phyloP scores from a whole-genome alignment of 306 rosid species.

The Gleditsia sinensis region DNA sequence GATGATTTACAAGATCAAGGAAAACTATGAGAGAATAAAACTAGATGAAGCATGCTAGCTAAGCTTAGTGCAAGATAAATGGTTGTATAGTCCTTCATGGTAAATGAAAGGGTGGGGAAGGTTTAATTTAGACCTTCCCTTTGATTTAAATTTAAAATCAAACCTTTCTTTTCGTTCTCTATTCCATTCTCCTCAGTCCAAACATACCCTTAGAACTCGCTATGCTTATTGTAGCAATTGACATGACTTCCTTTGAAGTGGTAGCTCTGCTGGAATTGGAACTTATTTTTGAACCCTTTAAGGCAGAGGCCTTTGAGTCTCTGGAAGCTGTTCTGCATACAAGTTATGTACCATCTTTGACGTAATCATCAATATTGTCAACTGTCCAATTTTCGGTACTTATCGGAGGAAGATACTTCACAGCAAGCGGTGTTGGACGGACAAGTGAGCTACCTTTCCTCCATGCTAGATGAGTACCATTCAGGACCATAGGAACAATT shows the following conservation, averaged over 20 bases:
- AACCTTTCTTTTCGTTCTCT: too few species aligned
- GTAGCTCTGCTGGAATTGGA: constrained; percentile 21
- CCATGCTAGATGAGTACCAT: constrained; percentile 68
- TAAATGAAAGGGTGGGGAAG: not conserved
- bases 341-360: constrained; percentile 40
- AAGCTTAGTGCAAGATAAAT: constrained; percentile 24
- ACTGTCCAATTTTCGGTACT: constrained; percentile 51
- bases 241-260: not conserved
- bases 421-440: constrained; percentile 49
- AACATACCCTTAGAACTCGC: too few species aligned
- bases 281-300: constrained; percentile 12
- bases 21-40: constrained; percentile 1
- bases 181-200: too few species aligned
- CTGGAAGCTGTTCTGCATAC: constrained; percentile 55
- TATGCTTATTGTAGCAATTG: constrained; percentile 22
- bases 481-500: constrained; percentile 57
- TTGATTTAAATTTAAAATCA: too few species aligned
- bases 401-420: constrained; percentile 63
- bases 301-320: constrained; percentile 49
- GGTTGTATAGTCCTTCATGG: not conserved
- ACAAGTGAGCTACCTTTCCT: constrained; percentile 64
- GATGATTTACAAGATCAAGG: constrained; percentile 13
- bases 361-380: constrained; percentile 53
- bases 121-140: too few species aligned
- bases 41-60: not conserved